Evolutionary conservation across 768 basidiomycete species (phyloP), one percentile per base, ranked within the genome.

Genomic region (Suillus sp.): DNA sequence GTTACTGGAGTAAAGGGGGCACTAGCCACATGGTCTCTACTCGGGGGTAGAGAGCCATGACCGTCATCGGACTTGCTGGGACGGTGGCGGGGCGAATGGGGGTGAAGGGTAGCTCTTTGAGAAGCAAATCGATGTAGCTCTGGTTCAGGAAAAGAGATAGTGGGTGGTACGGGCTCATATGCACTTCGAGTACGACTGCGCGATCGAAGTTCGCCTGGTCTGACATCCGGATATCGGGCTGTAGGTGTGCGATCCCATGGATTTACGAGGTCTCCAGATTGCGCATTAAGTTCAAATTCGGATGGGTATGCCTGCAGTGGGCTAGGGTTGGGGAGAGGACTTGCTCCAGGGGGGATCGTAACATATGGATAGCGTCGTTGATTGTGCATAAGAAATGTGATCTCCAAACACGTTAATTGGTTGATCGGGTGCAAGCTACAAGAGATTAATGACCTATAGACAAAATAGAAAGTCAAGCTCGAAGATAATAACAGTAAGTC

Each of bases 101-200:
- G 64, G 64, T 72, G 50, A 60, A 69, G 62, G 59, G 73, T 65
- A 57, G 71, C 67, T 73, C 72, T 64, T 32, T 76, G 71, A 14
- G 85, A 86, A 7, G 72, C 67, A 20, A 84, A 79, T 59, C 83
- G 81, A 62, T 81, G 77, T 34, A 85, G 64, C 65, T 83, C 81
- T 14, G 86, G 81, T 54, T 88, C 84, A 30, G 86, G 84, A 64
- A 86, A 84, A 7, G 78, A 64, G 20, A 83, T 71, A 9, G 71
- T 68, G 9, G 71, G 63, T 40, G 68, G 62, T 8, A 68, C 66
- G 5, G 64, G 65, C 56, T 78, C 74, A 25, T 76, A 67, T n/a
- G 73, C 74, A 67, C 80, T 84, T 34, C 71, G 69, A 16, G 84
- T 67, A 57, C 82, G 78, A 61, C 69, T 76, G 38, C 76, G 72